Percentiles rank a stretch among this genome's conserved stretches.
Evolutionary conservation across 768 basidiomycete species (phyloP).

Genomic region (Psilocybe cubensis): DNA sequence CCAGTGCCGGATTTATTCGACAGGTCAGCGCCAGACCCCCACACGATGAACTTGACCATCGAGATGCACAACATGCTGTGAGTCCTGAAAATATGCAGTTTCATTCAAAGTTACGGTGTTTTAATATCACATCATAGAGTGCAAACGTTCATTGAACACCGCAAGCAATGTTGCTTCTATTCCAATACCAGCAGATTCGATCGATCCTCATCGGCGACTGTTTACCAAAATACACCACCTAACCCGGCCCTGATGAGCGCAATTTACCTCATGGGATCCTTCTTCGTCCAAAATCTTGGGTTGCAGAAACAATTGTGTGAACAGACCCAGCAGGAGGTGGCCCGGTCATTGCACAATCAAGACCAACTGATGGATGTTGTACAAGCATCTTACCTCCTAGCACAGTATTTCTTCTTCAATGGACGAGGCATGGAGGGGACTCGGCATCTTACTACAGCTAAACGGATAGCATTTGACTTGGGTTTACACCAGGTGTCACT

Average conservation of each 20-base stretch:
- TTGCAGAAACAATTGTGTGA: constrained; percentile 53
- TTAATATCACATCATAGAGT: constrained; percentile 36
- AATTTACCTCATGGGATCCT: constrained; percentile 63
- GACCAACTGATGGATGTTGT: constrained; percentile 62
- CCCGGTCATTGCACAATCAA: constrained; percentile 54
- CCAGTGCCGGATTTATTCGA: too few relatives aligned
- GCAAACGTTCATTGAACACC: constrained; percentile 57
- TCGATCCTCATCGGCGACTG: constrained; percentile 28
- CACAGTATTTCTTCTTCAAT: constrained; percentile 62
- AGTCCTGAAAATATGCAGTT: too few relatives aligned
- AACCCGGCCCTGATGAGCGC: constrained; percentile 65
- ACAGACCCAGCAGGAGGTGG: constrained; percentile 52
- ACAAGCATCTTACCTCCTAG: constrained; percentile 62
- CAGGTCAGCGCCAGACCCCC: too few relatives aligned
- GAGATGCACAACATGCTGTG: constrained; percentile 24
- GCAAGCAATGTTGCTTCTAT: constrained; percentile 63
- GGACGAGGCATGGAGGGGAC: constrained; percentile 61
- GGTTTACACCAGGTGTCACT: constrained; percentile 57
- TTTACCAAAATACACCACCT: constrained; percentile 30
- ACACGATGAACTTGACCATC: too few relatives aligned
- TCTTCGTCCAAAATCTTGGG: constrained; percentile 50
- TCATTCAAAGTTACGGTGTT: too few relatives aligned
- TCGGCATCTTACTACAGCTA: constrained; percentile 61
- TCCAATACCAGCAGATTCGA: constrained; percentile 49
- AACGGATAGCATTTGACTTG: constrained; percentile 63